Evolutionary conservation across 2,329 filamentous ascomycete genomes (phyloP), one percentile per base, ranked within the genome.

Genomic region (Aspergillus sp.): DNA sequence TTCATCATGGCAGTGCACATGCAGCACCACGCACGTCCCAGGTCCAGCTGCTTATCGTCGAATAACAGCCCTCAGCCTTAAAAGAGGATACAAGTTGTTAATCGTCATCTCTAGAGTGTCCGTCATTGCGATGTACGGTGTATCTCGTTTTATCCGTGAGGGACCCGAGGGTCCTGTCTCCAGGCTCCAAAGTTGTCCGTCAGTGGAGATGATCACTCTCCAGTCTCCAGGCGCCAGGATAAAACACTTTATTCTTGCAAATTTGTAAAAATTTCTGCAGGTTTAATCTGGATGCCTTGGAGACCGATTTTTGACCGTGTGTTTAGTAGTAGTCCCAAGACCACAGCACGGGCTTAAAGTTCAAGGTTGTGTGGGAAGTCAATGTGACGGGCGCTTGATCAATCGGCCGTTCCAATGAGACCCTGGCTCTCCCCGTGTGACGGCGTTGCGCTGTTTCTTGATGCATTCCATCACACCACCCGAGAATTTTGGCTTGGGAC

Each of bases 1-100:
- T 50, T 36, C 9, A n/a, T 39, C 36, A 41, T 50, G 48, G 48
- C 48, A 50, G 48, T 50, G 48, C 48, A 50, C 9, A 43, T 41
- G 34, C 34, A 30, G 20, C 9, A 48, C 20, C 20, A 38, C 34
- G 48, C 48, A 38, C 18, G 36, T 50, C 34, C 12, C 34, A 36
- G n/a, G 34, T n/a, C n/a, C 13, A 36, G 12, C 34, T 36, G 12
- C 34, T n/a, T 13, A 36, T 13, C 34, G 34, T n/a, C 13, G 34
- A 36, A 36, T 36, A n/a, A 9, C 34, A 36, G 34, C 15, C n/a
- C 34, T 36, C 15, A 45, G 43, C 43, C 43, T 45, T 26, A 36
- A n/a, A 15, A 36, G 34, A n/a, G 34, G 34, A 30, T 30, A 30
- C 26, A 11, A 5, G 34, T 36, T 36, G 34, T n/a, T 36, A 36